Evolutionary conservation across 139 green algal genomes (phyloP).

Genomic region (Parachlorella kessleri): DNA sequence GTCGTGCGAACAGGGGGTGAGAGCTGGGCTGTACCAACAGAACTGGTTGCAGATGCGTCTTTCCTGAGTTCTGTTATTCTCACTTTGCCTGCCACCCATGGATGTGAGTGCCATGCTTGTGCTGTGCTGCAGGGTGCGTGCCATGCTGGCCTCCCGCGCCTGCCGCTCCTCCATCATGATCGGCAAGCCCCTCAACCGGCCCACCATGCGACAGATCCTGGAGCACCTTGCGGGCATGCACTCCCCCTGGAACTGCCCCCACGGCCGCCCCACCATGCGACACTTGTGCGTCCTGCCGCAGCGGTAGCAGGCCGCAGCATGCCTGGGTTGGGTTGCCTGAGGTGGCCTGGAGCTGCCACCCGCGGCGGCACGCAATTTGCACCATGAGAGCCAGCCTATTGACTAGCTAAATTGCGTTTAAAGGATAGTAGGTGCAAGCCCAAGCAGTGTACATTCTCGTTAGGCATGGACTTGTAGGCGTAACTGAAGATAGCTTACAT

Average conservation of each 20-base stretch:
- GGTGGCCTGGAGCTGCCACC: too few relatives aligned
- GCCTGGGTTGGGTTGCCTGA: too few relatives aligned
- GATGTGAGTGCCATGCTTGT: not conserved
- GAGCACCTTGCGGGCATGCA: slow-evolving; percentile 72
- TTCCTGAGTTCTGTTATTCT: not conserved
- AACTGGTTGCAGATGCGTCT: too few relatives aligned
- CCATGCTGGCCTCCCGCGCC: slow-evolving; percentile 91
- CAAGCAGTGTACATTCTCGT: too few relatives aligned
- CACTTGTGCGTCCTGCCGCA: slow-evolving; percentile 79
- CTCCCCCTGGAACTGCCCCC: slow-evolving; percentile 96
- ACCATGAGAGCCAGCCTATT: too few relatives aligned
- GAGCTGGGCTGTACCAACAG: not conserved
- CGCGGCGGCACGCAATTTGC: too few relatives aligned
- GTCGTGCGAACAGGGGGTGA: not conserved
- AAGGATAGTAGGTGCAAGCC: too few relatives aligned
- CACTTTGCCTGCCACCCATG: not conserved
- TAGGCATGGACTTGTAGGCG: too few relatives aligned
- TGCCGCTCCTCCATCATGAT: slow-evolving; percentile 98
- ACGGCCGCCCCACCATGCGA: slow-evolving; percentile 97
- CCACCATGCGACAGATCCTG: slow-evolving; percentile 76
- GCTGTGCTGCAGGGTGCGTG: slow-evolving; percentile 79
- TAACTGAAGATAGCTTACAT: too few relatives aligned
- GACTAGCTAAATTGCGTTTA: too few relatives aligned
- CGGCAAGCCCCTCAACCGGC: slow-evolving; percentile 68
- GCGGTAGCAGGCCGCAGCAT: not conserved